Conservation (phyloP, 202 grass and related monocot species). For the Zoysia matrella region DNA sequence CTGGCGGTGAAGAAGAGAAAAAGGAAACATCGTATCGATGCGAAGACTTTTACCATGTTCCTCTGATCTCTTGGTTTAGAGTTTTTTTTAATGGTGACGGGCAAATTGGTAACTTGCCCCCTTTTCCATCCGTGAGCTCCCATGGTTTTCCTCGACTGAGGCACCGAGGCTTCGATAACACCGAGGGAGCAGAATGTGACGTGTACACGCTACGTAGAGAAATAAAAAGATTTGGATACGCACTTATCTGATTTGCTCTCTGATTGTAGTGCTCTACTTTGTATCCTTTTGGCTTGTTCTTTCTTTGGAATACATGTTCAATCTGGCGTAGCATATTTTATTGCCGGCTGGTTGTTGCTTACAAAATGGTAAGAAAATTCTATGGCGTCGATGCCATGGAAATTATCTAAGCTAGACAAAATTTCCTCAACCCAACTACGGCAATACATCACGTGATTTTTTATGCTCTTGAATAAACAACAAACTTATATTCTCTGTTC, state of each 20-base stretch:
- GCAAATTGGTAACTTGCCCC: conserved; percentile 19
- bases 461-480: too few species aligned
- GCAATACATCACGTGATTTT: too few species aligned
- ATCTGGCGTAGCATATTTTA: neutral
- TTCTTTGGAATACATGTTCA: conserved; percentile 17
- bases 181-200: conserved; percentile 10
- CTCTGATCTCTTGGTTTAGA: too few species aligned
- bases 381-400: too few species aligned
- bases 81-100: neutral
- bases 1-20: too few species aligned
- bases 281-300: neutral
- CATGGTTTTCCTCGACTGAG: neutral
- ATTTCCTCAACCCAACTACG: too few species aligned
- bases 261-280: neutral
- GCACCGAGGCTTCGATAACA: conserved; percentile 39
- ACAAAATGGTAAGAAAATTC: too few species aligned
- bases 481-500: too few species aligned
- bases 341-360: neutral
- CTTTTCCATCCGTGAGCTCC: neutral
- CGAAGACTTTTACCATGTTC: too few species aligned
- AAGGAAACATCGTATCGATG: too few species aligned
- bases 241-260: neutral
- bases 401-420: too few species aligned
- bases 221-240: neutral
- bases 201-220: neutral